A percentile compares a stretch with the other conserved stretches of the same genome.
Conservation (phyloP, 257 asterid species). For the Knoxia roxburghii region DNA sequence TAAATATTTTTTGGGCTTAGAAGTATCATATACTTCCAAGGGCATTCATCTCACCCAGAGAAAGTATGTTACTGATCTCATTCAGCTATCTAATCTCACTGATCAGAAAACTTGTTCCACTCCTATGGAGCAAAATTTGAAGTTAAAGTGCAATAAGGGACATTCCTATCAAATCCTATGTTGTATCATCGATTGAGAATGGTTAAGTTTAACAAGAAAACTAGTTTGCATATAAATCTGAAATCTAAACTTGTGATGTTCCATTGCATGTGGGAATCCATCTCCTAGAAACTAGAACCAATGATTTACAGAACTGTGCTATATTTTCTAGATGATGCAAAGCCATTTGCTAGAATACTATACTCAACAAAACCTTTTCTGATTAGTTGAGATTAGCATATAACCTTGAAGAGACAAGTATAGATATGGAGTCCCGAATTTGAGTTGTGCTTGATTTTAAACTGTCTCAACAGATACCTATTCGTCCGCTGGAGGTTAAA, state of each 20-base stretch:
- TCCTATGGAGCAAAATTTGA: not conserved
- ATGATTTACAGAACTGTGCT: not conserved
- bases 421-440: not conserved
- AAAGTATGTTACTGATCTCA: too few relatives aligned
- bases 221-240: not conserved
- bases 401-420: too few relatives aligned
- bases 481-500: constrained; percentile 83
- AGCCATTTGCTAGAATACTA: not conserved
- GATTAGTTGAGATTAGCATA: too few relatives aligned
- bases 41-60: too few relatives aligned
- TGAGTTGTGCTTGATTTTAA: not conserved
- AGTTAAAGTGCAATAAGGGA: not conserved
- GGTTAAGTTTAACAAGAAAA: not conserved
- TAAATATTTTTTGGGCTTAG: too few relatives aligned
- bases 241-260: not conserved
- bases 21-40: too few relatives aligned
- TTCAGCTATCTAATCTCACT: too few relatives aligned
- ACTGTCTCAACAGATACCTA: constrained; percentile 43
- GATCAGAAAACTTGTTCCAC: not conserved
- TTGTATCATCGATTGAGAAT: not conserved
- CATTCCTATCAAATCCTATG: not conserved
- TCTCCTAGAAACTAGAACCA: not conserved
- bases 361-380: too few relatives aligned
- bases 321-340: not conserved
- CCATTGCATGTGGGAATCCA: not conserved